A percentile compares a stretch with the other conserved stretches of the same genome.
Evolutionary conservation across 2,329 filamentous ascomycete species (phyloP).

Genomic region (Colletotrichum destructivum): DNA sequence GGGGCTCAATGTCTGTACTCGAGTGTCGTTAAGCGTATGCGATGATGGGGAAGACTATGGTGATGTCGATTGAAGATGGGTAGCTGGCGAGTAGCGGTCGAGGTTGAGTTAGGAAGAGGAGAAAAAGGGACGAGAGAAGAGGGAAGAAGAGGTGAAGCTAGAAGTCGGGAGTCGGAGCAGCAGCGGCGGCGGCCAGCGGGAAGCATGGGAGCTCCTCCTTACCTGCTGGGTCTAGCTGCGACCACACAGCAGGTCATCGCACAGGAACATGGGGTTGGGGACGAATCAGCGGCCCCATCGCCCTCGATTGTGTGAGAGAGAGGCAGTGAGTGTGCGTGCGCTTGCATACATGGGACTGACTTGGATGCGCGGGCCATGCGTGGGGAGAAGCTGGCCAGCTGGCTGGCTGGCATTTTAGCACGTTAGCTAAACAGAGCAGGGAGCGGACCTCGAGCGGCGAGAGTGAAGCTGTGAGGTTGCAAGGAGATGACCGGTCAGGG

Average conservation of each 20-base stretch:
- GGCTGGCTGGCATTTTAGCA: background rate
- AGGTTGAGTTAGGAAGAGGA: slow-evolving; percentile 16
- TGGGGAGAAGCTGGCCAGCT: background rate
- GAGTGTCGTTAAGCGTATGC: slow-evolving; percentile 6
- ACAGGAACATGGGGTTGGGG: slow-evolving; percentile 39
- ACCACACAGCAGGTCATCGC: slow-evolving; percentile 40
- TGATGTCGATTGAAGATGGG: slow-evolving; percentile 23
- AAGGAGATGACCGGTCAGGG: slow-evolving; percentile 6
- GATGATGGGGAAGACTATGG: slow-evolving; percentile 10
- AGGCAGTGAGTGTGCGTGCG: slow-evolving; percentile 3
- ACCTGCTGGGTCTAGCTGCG: slow-evolving; percentile 20
- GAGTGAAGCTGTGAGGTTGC: slow-evolving; percentile 27
- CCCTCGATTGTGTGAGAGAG: slow-evolving; percentile 21
- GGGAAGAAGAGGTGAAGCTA: slow-evolving; percentile 42
- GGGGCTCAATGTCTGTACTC: slow-evolving; percentile 32
- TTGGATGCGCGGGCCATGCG: background rate
- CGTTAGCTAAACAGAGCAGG: slow-evolving; percentile 17
- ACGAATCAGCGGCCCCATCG: slow-evolving; percentile 40
- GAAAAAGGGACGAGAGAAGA: slow-evolving; percentile 26
- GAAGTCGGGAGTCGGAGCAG: slow-evolving; percentile 30
- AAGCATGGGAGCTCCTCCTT: slow-evolving; percentile 19
- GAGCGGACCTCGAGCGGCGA: slow-evolving; percentile 23
- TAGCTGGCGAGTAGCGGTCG: slow-evolving; percentile 19
- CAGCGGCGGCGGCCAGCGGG: background rate
- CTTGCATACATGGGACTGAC: background rate